Evolutionary conservation across 805 yeast genomes (phyloP), one percentile per base, ranked within the genome.

Genomic region (Brettanomyces bruxellensis): DNA sequence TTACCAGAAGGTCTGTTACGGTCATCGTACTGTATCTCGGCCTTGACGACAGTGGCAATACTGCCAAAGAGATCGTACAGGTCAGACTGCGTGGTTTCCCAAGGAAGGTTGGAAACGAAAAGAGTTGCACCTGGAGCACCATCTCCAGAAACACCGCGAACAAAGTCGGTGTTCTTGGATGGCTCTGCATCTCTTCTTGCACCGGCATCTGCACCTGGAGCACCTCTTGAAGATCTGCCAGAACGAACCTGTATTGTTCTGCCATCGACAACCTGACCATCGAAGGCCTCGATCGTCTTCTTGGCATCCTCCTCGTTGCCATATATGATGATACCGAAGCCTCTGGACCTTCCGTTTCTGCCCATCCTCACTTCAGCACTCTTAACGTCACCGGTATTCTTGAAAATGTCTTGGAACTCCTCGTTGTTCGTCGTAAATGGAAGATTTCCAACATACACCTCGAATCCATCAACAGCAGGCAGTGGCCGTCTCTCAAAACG

Each of bases 371-470:
- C 80, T 60, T 88, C 95, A 2, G 96, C 95, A 46, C 93, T 79
- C 23, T 75, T 69, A n/a, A 90, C 86, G 44, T 70, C 75, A 30
- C 96, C 97, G 49, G 77, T 81, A 41, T 73, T 75, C 54, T 85
- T 75, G 75, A 90, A 86, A 57, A 89, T 67, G 59, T 89, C 96
- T 62, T 89, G 86, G 55, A 90, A 71, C 42, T 83, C 85, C 61
- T 83, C 88, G 95, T 96, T 86, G 52, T 76, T 79, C 38, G 78
- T 70, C n/a, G 84, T 75, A 67, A 74, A 88, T 18, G 98, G 96
- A 51, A 90, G 68, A 62, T 90, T 87, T 32, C 86, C 86, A 39
- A 86, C 79, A 63, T 84, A 86, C 38, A 88, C 72, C 61, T 85
- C 90, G 53, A 59, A 51, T 39, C 70, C 66, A 49, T 58, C 67